A percentile compares a stretch with the other conserved stretches of the same genome.
Conservation (phyloP, 768 basidiomycete genomes). For the Boletus eberwhitei region DNA sequence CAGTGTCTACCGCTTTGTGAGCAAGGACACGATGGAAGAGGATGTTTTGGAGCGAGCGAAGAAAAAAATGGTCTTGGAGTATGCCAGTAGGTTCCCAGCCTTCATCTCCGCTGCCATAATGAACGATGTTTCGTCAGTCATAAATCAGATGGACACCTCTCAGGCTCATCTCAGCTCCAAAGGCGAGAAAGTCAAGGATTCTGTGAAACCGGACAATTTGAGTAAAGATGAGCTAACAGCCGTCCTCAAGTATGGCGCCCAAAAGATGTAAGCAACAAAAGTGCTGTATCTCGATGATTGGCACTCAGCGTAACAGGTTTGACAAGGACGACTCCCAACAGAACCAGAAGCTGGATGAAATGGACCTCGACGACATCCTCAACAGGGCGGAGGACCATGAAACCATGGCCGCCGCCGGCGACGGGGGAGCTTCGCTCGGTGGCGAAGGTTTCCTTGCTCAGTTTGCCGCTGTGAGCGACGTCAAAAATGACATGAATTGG, state of each 20-base stretch:
- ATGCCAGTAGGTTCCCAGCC: constrained; percentile 77
- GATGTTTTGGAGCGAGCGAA: constrained; percentile 97
- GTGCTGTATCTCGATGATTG: not conserved
- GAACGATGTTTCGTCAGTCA: constrained; percentile 55
- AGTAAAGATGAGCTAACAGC: constrained; percentile 97
- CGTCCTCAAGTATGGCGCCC: constrained; percentile 97
- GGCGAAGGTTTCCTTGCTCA: constrained; percentile 95
- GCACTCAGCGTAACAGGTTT: constrained; percentile 55
- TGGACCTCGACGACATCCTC: constrained; percentile 98
- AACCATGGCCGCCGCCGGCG: constrained; percentile 77
- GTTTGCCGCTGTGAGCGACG: constrained; percentile 94
- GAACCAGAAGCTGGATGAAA: constrained; percentile 94
- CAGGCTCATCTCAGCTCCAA: constrained; percentile 93
- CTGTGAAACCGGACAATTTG: constrained; percentile 73
- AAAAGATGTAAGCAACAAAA: constrained; percentile 73
- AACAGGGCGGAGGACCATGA: constrained; percentile 97
- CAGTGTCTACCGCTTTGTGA: constrained; percentile 96
- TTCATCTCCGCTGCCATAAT: constrained; percentile 12
- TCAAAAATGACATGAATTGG: constrained; percentile 99
- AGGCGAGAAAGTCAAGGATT: constrained; percentile 58
- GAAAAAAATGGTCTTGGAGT: constrained; percentile 99
- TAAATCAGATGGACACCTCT: constrained; percentile 99
- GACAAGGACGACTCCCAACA: constrained; percentile 94
- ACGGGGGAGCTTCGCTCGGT: constrained; percentile 91
- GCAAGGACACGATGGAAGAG: constrained; percentile 99